phyloP scores from a whole-genome alignment of 139 green algal genomes.

The Auxenochlorella pyrenoidosa region DNA sequence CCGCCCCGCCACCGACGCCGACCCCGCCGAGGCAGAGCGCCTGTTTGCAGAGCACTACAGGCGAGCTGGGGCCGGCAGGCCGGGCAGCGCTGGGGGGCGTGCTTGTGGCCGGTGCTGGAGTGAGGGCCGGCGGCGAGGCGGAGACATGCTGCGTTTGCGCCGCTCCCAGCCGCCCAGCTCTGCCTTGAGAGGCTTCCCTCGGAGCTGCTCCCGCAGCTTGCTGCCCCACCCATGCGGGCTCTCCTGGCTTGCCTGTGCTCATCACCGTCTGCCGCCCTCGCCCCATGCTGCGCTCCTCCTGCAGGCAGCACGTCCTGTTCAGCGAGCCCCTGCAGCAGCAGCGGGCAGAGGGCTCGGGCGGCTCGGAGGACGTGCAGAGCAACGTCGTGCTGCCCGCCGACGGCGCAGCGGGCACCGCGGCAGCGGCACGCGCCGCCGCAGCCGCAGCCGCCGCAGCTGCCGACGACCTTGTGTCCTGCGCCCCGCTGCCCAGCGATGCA shows the following conservation, averaged over 20 bases:
- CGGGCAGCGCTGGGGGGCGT: neutral
- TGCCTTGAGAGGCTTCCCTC: neutral
- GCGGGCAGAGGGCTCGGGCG: neutral
- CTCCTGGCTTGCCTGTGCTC: no score
- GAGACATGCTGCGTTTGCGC: no score
- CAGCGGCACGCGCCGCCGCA: neutral
- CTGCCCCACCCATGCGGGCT: neutral
- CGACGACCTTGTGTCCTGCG: neutral
- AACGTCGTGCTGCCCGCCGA: neutral
- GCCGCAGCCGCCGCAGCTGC: neutral
- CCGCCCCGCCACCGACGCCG: constrained; percentile 31
- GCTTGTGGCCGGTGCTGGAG: neutral
- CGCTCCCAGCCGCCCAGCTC: neutral
- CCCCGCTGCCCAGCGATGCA: neutral
- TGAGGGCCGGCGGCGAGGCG: no score
- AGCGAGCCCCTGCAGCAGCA: neutral
- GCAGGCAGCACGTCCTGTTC: neutral
- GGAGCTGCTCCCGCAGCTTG: no score
- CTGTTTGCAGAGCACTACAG: constrained; percentile 28
- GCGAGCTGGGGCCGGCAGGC: neutral
- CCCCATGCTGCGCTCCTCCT: no score
- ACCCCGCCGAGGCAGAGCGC: constrained; percentile 19
- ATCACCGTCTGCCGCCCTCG: no score
- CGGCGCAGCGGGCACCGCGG: neutral
- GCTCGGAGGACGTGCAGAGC: constrained; percentile 30